Conservation (phyloP, 2,329 filamentous ascomycete genomes). For the Colletotrichum destructivum region DNA sequence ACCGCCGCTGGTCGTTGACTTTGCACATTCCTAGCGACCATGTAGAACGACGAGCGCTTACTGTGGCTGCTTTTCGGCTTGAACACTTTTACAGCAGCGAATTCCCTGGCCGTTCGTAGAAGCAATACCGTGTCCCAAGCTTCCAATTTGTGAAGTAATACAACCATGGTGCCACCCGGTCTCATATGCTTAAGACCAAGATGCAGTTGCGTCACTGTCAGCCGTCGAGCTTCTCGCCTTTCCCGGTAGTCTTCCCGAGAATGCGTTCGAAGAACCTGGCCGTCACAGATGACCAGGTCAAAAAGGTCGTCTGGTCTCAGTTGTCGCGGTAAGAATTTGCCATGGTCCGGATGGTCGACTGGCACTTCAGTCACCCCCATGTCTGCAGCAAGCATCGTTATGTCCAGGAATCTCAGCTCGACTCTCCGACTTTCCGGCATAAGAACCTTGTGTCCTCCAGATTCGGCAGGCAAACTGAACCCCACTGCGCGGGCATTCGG, state of each 20-base stretch:
- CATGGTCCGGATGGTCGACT: constrained; percentile 50
- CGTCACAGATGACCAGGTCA: constrained; percentile 64
- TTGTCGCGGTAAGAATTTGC: constrained; percentile 49
- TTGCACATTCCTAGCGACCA: constrained; percentile 62
- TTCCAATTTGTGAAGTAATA: constrained; percentile 66
- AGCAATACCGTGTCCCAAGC: constrained; percentile 54
- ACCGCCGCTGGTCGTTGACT: constrained; percentile 50
- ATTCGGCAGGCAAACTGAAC: constrained; percentile 57
- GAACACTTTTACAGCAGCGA: constrained; percentile 59
- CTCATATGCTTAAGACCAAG: constrained; percentile 62
- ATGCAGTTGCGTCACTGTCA: constrained; percentile 57
- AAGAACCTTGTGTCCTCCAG: constrained; percentile 59
- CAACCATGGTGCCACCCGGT: constrained; percentile 64
- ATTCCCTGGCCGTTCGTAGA: constrained; percentile 57
- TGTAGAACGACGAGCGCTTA: constrained; percentile 66
- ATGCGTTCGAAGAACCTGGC: constrained; percentile 44
- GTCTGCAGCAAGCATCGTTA: constrained; percentile 66
- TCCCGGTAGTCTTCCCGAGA: constrained; percentile 51
- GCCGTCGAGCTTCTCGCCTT: constrained; percentile 53
- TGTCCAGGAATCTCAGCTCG: constrained; percentile 55
- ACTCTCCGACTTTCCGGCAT: constrained; percentile 45
- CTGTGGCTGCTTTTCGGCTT: constrained; percentile 60
- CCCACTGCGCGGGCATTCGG: constrained; percentile 49
- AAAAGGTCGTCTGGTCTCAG: constrained; percentile 50
- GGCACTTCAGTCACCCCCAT: constrained; percentile 55